Conservation (phyloP, 768 basidiomycete species). For the Psilocybe subaeruginosa region DNA sequence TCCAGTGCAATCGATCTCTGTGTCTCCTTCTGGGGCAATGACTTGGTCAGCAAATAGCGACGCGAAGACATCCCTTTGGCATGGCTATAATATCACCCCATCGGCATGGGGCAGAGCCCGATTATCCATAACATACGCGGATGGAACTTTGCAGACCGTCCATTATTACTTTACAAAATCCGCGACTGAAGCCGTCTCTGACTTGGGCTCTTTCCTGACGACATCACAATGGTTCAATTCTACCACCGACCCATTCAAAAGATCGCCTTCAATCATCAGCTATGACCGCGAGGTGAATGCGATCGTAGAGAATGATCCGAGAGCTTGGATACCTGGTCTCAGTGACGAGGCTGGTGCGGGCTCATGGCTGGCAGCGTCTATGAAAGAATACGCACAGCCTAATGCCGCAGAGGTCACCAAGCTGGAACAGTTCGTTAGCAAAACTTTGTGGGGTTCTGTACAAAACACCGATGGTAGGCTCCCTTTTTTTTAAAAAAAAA, state of each 20-base stretch:
- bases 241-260: slow-evolving; percentile 50
- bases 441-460: slow-evolving; percentile 50
- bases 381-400: slow-evolving; percentile 61
- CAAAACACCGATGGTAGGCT: slow-evolving; percentile 49
- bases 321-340: slow-evolving; percentile 63
- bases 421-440: slow-evolving; percentile 50
- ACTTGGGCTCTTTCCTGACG: slow-evolving; percentile 57
- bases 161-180: slow-evolving; percentile 54
- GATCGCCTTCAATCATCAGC: slow-evolving; percentile 56
- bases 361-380: slow-evolving; percentile 56
- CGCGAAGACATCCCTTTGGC: slow-evolving; percentile 41
- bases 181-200: slow-evolving; percentile 45
- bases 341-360: slow-evolving; percentile 66
- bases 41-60: slow-evolving; percentile 48
- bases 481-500: too few relatives aligned
- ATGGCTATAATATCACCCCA: slow-evolving; percentile 49
- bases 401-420: slow-evolving; percentile 55
- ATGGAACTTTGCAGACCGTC: slow-evolving; percentile 54
- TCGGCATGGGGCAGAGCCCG: slow-evolving; percentile 51
- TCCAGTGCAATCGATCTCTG: slow-evolving; percentile 42
- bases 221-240: slow-evolving; percentile 57
- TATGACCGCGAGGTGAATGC: slow-evolving; percentile 56
- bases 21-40: slow-evolving; percentile 49
- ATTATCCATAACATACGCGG: slow-evolving; percentile 50
- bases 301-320: slow-evolving; percentile 49